Base-by-base conservation (phyloP, 2,329 filamentous ascomycete species). In the Byssochlamys sp. region DNA sequence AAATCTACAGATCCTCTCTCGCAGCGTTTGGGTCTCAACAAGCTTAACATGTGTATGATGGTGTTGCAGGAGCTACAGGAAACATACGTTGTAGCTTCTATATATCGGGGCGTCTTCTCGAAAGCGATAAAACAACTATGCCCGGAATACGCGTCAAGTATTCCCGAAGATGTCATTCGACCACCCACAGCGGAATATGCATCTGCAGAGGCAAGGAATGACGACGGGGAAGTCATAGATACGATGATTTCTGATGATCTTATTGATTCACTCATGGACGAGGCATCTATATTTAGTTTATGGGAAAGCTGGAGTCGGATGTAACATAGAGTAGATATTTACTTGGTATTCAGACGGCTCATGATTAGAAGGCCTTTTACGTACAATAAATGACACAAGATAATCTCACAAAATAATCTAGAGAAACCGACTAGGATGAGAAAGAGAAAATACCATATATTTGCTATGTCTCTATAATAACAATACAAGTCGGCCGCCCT, bases 31-130 rank as follows among this genome's bases (percentile, higher is more conserved):
- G 59, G 64, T 10, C 64, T 67, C 2, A 70, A 70, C 51, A 71
- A 71, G 51, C 62, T 70, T 9, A 62, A 65, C 50, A 59, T 69
- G 31, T 70, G 65, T 48, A 71, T 71, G 69, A 58, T 71, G 51
- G 61, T 70, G 9, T 56, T 71, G 60, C 63, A 70, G 49, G 66
- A 70, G 51, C 58, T 71, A 7, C 67, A 68, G 33, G 65, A 70
- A 27, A 66, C 62, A 1, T 70, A 71, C 45, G 65, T 63, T 0
- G 65, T 64, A 1, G 66, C 64, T 28, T 68, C 66, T 1, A 55
- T 68, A 9, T 68, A 67, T 54, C 65, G 65, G 6, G 66, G 60
- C 7, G 65, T 68, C 5, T 68, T 68, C 39, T 55, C 59, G 4
- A 66, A 61, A 54, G 66, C 64, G 9, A 64, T 68, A 5, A 62